Base-by-base conservation (phyloP, 352 stramenopile species). In the Halophytophthora polymorphica region DNA sequence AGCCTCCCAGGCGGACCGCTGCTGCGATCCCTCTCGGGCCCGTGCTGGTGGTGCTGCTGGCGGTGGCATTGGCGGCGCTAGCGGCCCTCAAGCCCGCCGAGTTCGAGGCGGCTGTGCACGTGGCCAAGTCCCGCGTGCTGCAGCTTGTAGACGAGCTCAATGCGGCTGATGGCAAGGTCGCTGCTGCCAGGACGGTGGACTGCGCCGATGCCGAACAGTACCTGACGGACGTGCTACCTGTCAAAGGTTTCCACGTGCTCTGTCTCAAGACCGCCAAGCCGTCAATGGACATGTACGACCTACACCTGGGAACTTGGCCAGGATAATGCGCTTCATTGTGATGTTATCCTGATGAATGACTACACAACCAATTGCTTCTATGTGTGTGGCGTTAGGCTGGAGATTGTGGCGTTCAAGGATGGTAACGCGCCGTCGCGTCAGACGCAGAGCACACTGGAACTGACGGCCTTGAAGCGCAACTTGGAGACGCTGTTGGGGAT, bases 221-320 rank as follows among this genome's bases (percentile, higher is more conserved):
- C 36, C 46, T 90, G 42, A 90, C 79, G 7, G 66, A 83, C 23
- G 69, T 68, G 13, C 66, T 70, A 36, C 62, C 77, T 0, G 69
- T 90, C 51, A 83, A 82, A 48, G 80, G 80, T 14, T 88, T 88
- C 51, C 77, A 90, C 49, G 77, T 90, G 36, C 59, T 88, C 8
- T 90, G 80, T 39, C 50, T 86, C 13, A 55, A 77, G 29, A 69
- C 69, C 45, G 72, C 25, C 25, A 31, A 4, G 8, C 25, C 66
- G 15, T 44, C 66, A n/a, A 25, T 48, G 14, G 58, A 83, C 36
- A 71, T 58, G 72, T 85, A 60, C 56, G 25, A 31, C 25, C 8
- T 8, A 8, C 25, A n/a, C n/a, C n/a, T n/a, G n/a, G n/a, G n/a
- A n/a, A n/a, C n/a, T n/a, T n/a, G n/a, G n/a, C n/a, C n/a, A n/a